phyloP scores from a whole-genome alignment of 2,329 filamentous ascomycete genomes.

The Pseudocercospora macadamiae region DNA sequence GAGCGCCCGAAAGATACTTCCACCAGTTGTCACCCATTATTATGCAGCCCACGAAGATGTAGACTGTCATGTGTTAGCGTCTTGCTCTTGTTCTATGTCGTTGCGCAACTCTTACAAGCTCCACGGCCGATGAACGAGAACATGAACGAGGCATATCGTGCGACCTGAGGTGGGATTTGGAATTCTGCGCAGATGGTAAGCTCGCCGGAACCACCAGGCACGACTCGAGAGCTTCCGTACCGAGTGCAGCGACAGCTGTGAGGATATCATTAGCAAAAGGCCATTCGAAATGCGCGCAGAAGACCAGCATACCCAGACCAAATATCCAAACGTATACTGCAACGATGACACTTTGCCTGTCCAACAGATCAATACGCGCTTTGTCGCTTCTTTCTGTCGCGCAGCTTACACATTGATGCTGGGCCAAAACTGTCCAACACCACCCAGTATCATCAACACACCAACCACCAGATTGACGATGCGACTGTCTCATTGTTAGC shows the following conservation, averaged over 20 bases:
- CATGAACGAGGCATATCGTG: slow-evolving; percentile 94
- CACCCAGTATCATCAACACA: slow-evolving; percentile 84
- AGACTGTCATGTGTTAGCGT: slow-evolving; percentile 63
- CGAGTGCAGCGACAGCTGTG: slow-evolving; percentile 62
- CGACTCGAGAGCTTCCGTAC: slow-evolving; percentile 33
- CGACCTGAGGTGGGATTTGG: slow-evolving; percentile 89
- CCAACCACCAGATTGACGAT: slow-evolving; percentile 91
- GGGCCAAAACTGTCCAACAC: slow-evolving; percentile 71
- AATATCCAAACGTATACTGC: slow-evolving; percentile 90
- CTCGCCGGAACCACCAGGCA: not conserved
- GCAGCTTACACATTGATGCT: slow-evolving; percentile 57
- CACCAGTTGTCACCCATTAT: slow-evolving; percentile 70
- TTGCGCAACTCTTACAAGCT: slow-evolving; percentile 67
- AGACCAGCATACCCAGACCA: slow-evolving; percentile 67
- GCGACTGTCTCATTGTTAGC: slow-evolving; percentile 62
- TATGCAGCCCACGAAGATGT: slow-evolving; percentile 90
- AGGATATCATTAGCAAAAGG: slow-evolving; percentile 17
- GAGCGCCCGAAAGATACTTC: slow-evolving; percentile 73
- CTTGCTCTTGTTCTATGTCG: slow-evolving; percentile 11
- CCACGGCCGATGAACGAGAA: slow-evolving; percentile 97
- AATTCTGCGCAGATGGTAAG: slow-evolving; percentile 64
- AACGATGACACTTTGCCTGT: slow-evolving; percentile 72
- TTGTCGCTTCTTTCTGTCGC: not conserved
- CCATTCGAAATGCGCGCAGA: not conserved
- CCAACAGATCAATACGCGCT: slow-evolving; percentile 2